Evolutionary conservation across 768 basidiomycete species (phyloP).

Genomic region (Russula lepida): DNA sequence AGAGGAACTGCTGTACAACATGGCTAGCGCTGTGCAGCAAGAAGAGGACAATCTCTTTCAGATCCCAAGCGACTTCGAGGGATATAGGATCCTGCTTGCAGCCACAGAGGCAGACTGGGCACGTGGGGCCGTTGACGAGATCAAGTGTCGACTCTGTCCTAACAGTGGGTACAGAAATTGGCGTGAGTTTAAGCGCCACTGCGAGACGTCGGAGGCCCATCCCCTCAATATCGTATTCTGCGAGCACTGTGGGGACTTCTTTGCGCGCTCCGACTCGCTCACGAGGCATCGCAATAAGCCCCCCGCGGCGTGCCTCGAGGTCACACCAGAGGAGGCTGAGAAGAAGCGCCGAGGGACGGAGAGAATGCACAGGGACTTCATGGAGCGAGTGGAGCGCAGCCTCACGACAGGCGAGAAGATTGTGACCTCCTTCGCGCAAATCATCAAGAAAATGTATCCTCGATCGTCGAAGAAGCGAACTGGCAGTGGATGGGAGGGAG

Average conservation of each 20-base stretch:
- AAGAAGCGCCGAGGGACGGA: not conserved
- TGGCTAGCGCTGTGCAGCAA: not conserved
- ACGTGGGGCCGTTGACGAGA: not conserved
- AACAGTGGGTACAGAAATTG: not conserved
- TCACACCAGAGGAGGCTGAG: not conserved
- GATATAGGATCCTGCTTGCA: not conserved
- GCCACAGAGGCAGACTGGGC: not conserved
- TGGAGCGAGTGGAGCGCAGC: not conserved
- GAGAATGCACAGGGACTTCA: not conserved
- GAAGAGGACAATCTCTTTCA: not conserved
- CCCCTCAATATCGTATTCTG: not conserved
- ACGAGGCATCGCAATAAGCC: not conserved
- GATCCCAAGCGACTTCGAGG: not conserved
- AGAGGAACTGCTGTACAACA: not conserved
- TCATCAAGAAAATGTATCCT: not conserved
- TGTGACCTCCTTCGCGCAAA: not conserved
- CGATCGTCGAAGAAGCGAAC: not conserved
- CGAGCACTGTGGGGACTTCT: not conserved
- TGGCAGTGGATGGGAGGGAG: not conserved
- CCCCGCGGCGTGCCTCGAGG: not conserved
- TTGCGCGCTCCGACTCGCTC: not conserved
- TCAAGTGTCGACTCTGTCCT: not conserved
- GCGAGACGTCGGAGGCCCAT: not conserved
- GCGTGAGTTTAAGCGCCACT: not conserved
- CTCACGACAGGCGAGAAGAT: not conserved